Evolutionary conservation across 352 stramenopile genomes (phyloP), one percentile per base, ranked within the genome.

Genomic region (Salisapilia sapeloensis): DNA sequence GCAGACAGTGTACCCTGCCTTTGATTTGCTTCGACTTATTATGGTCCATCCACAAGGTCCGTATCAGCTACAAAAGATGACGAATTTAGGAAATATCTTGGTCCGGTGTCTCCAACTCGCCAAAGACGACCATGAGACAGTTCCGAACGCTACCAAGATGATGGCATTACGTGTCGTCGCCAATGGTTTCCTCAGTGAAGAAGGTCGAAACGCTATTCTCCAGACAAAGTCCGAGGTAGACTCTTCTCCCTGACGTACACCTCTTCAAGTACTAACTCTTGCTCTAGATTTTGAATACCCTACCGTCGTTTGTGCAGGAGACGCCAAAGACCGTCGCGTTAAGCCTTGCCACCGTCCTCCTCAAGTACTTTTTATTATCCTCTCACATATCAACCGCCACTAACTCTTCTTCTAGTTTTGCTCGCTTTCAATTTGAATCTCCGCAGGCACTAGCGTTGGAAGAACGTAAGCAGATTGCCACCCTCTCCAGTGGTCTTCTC

Each of bases 21-120:
- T 97, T 16, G 91, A 97, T 56, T 46, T 97, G 42, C 64, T 91
- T 19, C 74, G 91, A 6, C 55, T 96, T 11, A 60, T 87, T 20
- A 37, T 94, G 2, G 50, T 92, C 4, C 91, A 97, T 45, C 86
- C 89, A 0, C 69, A 94, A 44, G 84, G 72, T 0, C 48, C 61
- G 3, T 31, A 14, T 6, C 40, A 58, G 16, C 23, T 87, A 4
- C 16, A 28, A 4, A 10, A 26, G 13, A n/a, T n/a, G n/a, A n/a
- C n/a, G n/a, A n/a, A n/a, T n/a, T 18, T 15, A 20, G 29, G 19
- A 7, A n/a, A n/a, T 10, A 10, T 10, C 8, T 10, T 34, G 16
- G 10, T 34, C 8, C 29, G n/a, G n/a, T n/a, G n/a, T n/a, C n/a
- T n/a, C n/a, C n/a, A n/a, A n/a, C n/a, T n/a, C n/a, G n/a, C 49